A percentile compares a stretch with the other conserved stretches of the same genome.
phyloP scores from a whole-genome alignment of 176 grass and related monocot genomes.

The Triticum urartu region DNA sequence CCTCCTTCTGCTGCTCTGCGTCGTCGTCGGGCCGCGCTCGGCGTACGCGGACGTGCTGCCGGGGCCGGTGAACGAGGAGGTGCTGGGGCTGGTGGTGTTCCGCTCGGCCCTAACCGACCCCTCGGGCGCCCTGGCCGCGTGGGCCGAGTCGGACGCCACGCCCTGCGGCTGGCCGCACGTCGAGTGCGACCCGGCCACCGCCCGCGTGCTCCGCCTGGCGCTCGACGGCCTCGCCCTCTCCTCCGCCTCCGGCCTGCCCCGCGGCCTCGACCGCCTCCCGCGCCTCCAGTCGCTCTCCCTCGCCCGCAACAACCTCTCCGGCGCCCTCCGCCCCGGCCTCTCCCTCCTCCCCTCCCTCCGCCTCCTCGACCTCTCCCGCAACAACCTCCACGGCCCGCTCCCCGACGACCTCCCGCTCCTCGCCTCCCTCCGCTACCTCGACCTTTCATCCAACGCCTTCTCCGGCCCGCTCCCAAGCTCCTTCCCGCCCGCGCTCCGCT shows the following conservation, averaged over 20 bases:
- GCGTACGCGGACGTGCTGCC: slow-evolving; percentile 23
- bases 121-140: slow-evolving; percentile 51
- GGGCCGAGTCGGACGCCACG: slow-evolving; percentile 73
- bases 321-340: slow-evolving; percentile 53
- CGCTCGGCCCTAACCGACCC: slow-evolving; percentile 60
- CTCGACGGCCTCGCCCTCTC: slow-evolving; percentile 75
- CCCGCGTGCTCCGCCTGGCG: slow-evolving; percentile 62
- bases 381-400: slow-evolving; percentile 68
- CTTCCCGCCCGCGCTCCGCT: slow-evolving; percentile 58
- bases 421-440: slow-evolving; percentile 51
- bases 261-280: slow-evolving; percentile 75
- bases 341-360: slow-evolving; percentile 66
- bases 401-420: slow-evolving; percentile 61
- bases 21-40: background rate
- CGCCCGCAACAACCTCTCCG: slow-evolving; percentile 81
- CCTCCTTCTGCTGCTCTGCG: background rate
- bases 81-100: slow-evolving; percentile 82
- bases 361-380: slow-evolving; percentile 77
- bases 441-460: slow-evolving; percentile 72
- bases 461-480: slow-evolving; percentile 48
- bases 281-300: slow-evolving; percentile 64
- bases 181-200: slow-evolving; percentile 78
- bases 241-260: slow-evolving; percentile 36
- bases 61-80: slow-evolving; percentile 84
- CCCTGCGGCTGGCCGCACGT: slow-evolving; percentile 80